A percentile compares a stretch with the other conserved stretches of the same genome.
Evolutionary conservation across 306 rosid genomes (phyloP).

Genomic region (Lotus japonicus): DNA sequence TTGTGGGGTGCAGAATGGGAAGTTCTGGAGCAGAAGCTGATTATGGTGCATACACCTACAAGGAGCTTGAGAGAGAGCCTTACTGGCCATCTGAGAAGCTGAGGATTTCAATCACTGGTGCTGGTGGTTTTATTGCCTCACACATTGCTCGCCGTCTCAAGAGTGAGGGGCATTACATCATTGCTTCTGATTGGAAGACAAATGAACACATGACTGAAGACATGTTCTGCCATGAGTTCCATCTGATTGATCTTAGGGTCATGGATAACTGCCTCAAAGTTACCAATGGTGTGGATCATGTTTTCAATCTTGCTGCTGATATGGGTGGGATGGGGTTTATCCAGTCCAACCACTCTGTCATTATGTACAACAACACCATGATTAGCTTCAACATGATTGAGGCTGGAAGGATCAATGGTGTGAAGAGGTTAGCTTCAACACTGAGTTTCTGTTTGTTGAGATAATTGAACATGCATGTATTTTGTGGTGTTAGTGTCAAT

Average conservation of each 20-base stretch:
- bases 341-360: conserved; percentile 97
- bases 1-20: conserved; percentile 64
- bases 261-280: conserved; percentile 96
- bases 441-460: not conserved
- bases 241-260: conserved; percentile 92
- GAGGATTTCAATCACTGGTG: conserved; percentile 86
- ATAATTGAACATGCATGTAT: not conserved
- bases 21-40: conserved; percentile 43
- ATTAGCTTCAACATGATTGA: conserved; percentile 97
- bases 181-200: conserved; percentile 99
- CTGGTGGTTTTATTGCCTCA: conserved; percentile 95
- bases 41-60: conserved; percentile 74
- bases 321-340: conserved; percentile 99
- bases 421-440: conserved; percentile 60
- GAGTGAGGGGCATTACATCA: conserved; percentile 88
- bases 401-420: conserved; percentile 78
- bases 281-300: conserved; percentile 76
- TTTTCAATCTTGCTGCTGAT: conserved; percentile 98
- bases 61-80: conserved; percentile 78
- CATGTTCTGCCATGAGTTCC: conserved; percentile 96
- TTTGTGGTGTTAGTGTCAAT: not conserved
- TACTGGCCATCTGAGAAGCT: conserved; percentile 93
- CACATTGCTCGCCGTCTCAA: conserved; percentile 97
- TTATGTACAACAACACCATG: conserved; percentile 95
- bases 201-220: conserved; percentile 97